A percentile compares a stretch with the other conserved stretches of the same genome.
These are phyloP conservation scores for Cardiospermum halicacabum DNA, from an alignment of 345 rosid species.

Conservation along the genomic window DNA sequence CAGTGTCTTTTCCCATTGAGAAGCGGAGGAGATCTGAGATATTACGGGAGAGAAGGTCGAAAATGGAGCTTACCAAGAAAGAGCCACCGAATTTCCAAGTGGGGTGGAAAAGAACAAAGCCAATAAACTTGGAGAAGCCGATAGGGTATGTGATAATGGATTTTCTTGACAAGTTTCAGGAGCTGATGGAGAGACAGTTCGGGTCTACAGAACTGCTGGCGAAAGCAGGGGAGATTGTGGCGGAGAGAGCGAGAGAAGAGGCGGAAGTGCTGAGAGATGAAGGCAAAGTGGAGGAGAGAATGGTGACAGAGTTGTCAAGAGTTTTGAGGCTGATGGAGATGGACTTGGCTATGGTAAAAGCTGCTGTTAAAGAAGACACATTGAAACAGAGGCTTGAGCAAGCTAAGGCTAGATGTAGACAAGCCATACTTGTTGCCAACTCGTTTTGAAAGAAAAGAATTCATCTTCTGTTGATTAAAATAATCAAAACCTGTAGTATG, in stretches of 20 bases:
- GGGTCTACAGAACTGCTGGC: conserved; percentile 75
- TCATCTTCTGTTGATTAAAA: background rate
- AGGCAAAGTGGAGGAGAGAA: conserved; percentile 74
- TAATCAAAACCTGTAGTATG: background rate
- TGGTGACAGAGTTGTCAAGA: conserved; percentile 84
- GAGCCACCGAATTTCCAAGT: conserved; percentile 82
- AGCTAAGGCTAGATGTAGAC: conserved; percentile 86
- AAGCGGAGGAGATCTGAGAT: conserved; percentile 67
- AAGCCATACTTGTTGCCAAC: conserved; percentile 82
- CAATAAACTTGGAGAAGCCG: conserved; percentile 64
- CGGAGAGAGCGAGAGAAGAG: conserved; percentile 89
- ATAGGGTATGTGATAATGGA: conserved; percentile 78
- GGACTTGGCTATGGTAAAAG: conserved; percentile 95
- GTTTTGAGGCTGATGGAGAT: conserved; percentile 93
- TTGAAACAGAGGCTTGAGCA: conserved; percentile 63
- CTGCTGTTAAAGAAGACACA: conserved; percentile 78
- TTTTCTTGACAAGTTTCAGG: conserved; percentile 68
- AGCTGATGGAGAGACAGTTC: conserved; percentile 63
- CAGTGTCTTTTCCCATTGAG: conserved; percentile 65
- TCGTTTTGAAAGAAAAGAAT: conserved; percentile 40
- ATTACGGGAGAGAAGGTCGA: conserved; percentile 36
- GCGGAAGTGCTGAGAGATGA: conserved; percentile 76
- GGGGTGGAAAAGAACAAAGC: conserved; percentile 82
- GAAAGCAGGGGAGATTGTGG: conserved; percentile 76
- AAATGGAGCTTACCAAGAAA: conserved; percentile 30